Evolutionary conservation across 192 early-diverging fungal species (phyloP).

Genomic region (Backusella mclennaniae): DNA sequence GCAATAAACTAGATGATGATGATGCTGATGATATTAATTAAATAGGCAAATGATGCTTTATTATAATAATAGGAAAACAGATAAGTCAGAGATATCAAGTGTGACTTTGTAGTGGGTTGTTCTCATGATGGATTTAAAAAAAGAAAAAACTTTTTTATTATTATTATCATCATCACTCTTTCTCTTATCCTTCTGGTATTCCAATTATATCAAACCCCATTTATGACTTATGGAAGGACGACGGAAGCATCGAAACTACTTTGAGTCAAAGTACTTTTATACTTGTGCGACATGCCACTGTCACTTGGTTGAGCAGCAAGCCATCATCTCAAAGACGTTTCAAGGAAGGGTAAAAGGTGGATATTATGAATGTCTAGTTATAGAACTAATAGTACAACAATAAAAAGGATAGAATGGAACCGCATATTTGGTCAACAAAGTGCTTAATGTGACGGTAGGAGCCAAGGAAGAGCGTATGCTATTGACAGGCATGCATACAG

Average conservation of each 20-base stretch:
- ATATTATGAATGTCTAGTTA: too few relatives aligned
- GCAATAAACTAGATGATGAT: neutral
- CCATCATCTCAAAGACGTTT: constrained; percentile 2
- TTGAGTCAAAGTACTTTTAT: neutral
- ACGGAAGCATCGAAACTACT: constrained; percentile 3
- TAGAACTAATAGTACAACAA: neutral
- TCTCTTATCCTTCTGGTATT: neutral
- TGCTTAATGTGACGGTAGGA: constrained; percentile 51
- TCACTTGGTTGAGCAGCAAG: neutral
- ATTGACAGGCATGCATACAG: constrained; percentile 57
- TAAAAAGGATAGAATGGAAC: constrained; percentile 43
- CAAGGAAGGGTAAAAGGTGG: constrained; percentile 1
- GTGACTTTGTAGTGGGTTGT: neutral
- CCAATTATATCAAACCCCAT: too few relatives aligned
- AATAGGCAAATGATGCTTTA: neutral
- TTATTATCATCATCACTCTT: neutral
- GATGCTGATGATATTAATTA: neutral
- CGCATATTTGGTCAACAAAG: constrained; percentile 52
- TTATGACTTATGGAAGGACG: neutral
- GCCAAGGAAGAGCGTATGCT: constrained; percentile 55
- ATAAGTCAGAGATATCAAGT: neutral
- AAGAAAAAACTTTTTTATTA: neutral
- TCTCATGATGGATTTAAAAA: neutral
- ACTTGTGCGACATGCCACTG: constrained; percentile 8
- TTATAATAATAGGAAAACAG: neutral